Evolutionary conservation across 768 basidiomycete species (phyloP).

Genomic region (Naganishia vaughanmartiniae): DNA sequence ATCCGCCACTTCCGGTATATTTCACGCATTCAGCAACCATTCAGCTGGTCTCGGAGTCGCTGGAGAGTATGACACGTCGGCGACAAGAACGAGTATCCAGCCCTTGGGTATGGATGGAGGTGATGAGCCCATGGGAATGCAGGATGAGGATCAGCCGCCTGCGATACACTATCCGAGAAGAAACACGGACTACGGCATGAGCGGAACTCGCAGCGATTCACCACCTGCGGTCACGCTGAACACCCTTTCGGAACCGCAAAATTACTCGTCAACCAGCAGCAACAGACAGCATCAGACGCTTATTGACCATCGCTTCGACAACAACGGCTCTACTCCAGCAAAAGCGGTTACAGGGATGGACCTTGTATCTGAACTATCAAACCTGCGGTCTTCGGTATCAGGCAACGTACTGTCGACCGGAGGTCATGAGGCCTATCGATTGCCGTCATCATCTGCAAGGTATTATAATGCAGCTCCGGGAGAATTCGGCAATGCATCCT

Average conservation of each 20-base stretch:
- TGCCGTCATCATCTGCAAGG: not conserved
- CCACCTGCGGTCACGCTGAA: not conserved
- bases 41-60: not conserved
- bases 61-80: constrained; percentile 18
- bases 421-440: not conserved
- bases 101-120: not conserved
- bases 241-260: not conserved
- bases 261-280: not conserved
- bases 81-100: constrained; percentile 14
- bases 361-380: constrained; percentile 14
- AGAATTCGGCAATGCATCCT: not conserved
- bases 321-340: constrained; percentile 8
- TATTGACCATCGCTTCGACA: not conserved
- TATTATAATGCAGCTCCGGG: not conserved
- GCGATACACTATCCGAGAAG: not conserved
- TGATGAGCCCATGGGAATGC: not conserved
- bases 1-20: not conserved
- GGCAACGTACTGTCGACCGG: not conserved
- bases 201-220: constrained; percentile 4
- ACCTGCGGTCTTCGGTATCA: not conserved
- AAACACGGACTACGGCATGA: constrained; percentile 13
- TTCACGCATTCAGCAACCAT: not conserved
- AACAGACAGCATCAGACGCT: not conserved
- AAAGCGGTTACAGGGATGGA: constrained; percentile 9
- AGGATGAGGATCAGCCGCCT: not conserved